These are phyloP conservation scores for Mesotaenium endlicherianum DNA, from an alignment of 139 green algal genomes.

Conservation along the genomic window DNA sequence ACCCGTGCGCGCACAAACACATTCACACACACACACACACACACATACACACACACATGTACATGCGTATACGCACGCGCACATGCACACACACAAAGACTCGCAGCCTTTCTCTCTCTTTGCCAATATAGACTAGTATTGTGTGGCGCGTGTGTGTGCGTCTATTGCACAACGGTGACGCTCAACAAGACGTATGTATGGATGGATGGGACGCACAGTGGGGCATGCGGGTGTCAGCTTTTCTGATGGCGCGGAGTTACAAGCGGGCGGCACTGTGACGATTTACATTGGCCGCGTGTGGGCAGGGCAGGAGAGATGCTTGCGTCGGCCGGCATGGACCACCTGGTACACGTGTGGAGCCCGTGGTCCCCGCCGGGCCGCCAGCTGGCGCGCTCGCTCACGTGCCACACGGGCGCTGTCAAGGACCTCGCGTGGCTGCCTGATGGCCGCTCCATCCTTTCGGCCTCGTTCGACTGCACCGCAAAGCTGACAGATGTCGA, in stretches of 20 bases:
- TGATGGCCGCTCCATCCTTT: not conserved
- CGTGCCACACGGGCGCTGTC: not conserved
- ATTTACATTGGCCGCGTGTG: not conserved
- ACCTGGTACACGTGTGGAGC: slow-evolving; percentile 7
- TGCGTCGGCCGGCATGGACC: slow-evolving; percentile 16
- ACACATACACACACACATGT: not conserved
- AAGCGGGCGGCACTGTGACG: not conserved
- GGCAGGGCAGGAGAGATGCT: not conserved
- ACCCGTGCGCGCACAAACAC: not conserved
- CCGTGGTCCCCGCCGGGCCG: not conserved
- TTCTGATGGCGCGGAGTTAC: not conserved
- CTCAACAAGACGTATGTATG: not conserved
- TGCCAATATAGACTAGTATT: not conserved
- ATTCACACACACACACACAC: not conserved
- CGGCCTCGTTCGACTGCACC: slow-evolving; percentile 19
- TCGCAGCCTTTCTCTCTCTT: not conserved
- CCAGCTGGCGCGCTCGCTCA: not conserved
- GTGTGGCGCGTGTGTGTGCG: not conserved
- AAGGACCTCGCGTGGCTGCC: not conserved
- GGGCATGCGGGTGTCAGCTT: not conserved
- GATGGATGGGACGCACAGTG: not conserved
- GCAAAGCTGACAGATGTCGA: slow-evolving; percentile 18
- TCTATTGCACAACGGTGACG: not conserved
- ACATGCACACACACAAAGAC: not conserved
- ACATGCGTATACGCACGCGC: not conserved